These are phyloP conservation scores for Phytophthora litchii DNA, from an alignment of 352 stramenopile genomes.

Conservation along the genomic window DNA sequence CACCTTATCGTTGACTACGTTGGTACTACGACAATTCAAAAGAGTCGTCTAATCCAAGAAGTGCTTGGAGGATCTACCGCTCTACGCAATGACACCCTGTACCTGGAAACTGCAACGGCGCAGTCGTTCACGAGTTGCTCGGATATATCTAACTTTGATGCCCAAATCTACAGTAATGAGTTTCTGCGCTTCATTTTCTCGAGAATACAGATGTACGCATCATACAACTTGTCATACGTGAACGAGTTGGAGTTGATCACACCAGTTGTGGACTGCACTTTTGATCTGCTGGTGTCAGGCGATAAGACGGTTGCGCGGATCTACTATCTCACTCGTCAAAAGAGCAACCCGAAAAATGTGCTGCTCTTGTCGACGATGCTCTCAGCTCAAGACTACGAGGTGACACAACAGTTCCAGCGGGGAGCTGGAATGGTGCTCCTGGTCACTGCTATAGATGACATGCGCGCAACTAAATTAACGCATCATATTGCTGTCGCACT, in stretches of 20 bases:
- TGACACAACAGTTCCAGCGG: slow-evolving; percentile 24
- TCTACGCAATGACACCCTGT: slow-evolving; percentile 43
- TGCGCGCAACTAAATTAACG: slow-evolving; percentile 13
- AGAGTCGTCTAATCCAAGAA: slow-evolving; percentile 39
- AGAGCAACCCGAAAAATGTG: slow-evolving; percentile 21
- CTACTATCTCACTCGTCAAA: slow-evolving; percentile 32
- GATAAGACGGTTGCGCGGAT: slow-evolving; percentile 27
- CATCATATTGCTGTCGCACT: slow-evolving; percentile 35
- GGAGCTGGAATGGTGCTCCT: slow-evolving; percentile 25
- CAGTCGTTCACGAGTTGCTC: slow-evolving; percentile 33
- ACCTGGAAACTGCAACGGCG: slow-evolving; percentile 32
- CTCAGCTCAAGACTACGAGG: slow-evolving; percentile 36
- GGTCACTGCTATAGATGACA: slow-evolving; percentile 35
- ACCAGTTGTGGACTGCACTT: slow-evolving; percentile 50
- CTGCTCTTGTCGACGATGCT: slow-evolving; percentile 31
- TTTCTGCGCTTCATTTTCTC: slow-evolving; percentile 37
- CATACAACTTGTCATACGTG: slow-evolving; percentile 38
- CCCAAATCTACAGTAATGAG: slow-evolving; percentile 37
- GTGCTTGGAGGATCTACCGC: slow-evolving; percentile 28
- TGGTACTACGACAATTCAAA: slow-evolving; percentile 28
- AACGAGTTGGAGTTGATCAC: slow-evolving; percentile 37
- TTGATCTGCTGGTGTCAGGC: slow-evolving; percentile 19
- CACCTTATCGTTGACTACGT: slow-evolving; percentile 37
- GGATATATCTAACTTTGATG: slow-evolving; percentile 12
- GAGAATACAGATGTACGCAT: slow-evolving; percentile 18